Percentiles rank a stretch among this genome's conserved stretches.
phyloP scores from a whole-genome alignment of 306 rosid genomes.

The Begonia peltatifolia region DNA sequence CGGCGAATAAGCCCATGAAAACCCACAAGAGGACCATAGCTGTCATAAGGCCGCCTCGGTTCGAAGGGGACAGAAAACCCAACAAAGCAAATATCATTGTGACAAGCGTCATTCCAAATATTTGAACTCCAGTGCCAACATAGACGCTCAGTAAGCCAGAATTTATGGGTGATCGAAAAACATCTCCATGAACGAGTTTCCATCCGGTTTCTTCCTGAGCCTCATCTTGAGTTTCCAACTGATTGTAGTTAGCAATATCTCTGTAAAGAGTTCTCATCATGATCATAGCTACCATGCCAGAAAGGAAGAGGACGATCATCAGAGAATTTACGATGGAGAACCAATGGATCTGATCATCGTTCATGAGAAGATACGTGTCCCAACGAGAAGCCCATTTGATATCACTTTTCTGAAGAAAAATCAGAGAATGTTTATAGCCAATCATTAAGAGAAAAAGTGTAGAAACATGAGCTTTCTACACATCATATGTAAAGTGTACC shows the following conservation, averaged over 20 bases:
- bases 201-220: conserved; percentile 99
- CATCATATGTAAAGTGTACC: conserved; percentile 34
- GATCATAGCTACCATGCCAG: conserved; percentile 99
- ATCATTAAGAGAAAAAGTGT: conserved; percentile 3
- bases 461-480: background rate
- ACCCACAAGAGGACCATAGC: conserved; percentile 99
- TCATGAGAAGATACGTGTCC: conserved; percentile 99
- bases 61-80: conserved; percentile 98
- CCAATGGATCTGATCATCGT: conserved; percentile 99
- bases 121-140: conserved; percentile 96
- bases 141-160: conserved; percentile 86
- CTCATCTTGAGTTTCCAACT: conserved; percentile 95
- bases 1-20: conserved; percentile 97
- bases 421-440: conserved; percentile 9
- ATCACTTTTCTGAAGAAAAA: conserved; percentile 56
- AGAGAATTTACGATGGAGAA: conserved; percentile 93
- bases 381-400: conserved; percentile 99
- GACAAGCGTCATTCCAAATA: conserved; percentile 92
- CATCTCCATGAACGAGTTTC: conserved; percentile 98
- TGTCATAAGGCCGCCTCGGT: conserved; percentile 98
- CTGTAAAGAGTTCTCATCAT: conserved; percentile 98
- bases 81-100: conserved; percentile 94
- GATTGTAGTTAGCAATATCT: conserved; percentile 97
- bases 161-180: conserved; percentile 80
- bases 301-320: conserved; percentile 97